Evolutionary conservation across 257 asterid species (phyloP).

Genomic region (Petrea volubilis): DNA sequence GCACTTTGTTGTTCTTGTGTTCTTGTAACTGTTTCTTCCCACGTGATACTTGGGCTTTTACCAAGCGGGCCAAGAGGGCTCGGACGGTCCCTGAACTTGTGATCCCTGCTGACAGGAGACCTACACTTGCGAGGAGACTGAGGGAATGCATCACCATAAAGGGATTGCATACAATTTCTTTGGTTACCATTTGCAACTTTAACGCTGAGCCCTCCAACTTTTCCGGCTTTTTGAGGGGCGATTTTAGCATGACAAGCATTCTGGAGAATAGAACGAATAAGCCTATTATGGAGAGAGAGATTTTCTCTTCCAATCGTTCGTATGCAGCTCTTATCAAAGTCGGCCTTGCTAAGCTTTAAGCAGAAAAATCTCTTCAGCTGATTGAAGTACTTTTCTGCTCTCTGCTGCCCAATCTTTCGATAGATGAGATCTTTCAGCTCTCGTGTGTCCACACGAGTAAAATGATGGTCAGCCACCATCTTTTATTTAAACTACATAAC

Average conservation of each 20-base stretch:
- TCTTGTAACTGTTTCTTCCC: slow-evolving; percentile 59
- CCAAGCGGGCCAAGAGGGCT: slow-evolving; percentile 92
- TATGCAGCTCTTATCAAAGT: slow-evolving; percentile 59
- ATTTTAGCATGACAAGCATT: slow-evolving; percentile 56
- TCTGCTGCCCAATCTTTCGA: slow-evolving; percentile 63
- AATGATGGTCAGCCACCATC: slow-evolving; percentile 65
- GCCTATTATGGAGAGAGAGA: slow-evolving; percentile 65
- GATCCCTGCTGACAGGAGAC: slow-evolving; percentile 60
- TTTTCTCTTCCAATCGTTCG: slow-evolving; percentile 73
- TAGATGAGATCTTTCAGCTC: slow-evolving; percentile 66
- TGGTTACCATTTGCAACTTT: slow-evolving; percentile 55
- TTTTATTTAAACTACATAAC: slow-evolving; percentile 31
- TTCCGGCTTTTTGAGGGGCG: slow-evolving; percentile 57
- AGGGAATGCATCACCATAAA: slow-evolving; percentile 58
- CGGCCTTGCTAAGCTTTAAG: slow-evolving; percentile 54
- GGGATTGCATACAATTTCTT: slow-evolving; percentile 52
- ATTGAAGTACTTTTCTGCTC: slow-evolving; percentile 74
- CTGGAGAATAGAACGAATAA: slow-evolving; percentile 60
- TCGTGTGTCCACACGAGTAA: slow-evolving; percentile 58
- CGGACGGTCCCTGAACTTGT: slow-evolving; percentile 68
- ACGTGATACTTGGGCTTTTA: slow-evolving; percentile 57
- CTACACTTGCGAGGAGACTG: slow-evolving; percentile 68
- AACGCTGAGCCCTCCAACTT: slow-evolving; percentile 40
- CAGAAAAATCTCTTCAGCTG: slow-evolving; percentile 51
- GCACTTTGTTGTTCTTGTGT: slow-evolving; percentile 74